A percentile compares a stretch with the other conserved stretches of the same genome.
phyloP scores from a whole-genome alignment of 2,329 filamentous ascomycete genomes.

The Neobulgaria alba region DNA sequence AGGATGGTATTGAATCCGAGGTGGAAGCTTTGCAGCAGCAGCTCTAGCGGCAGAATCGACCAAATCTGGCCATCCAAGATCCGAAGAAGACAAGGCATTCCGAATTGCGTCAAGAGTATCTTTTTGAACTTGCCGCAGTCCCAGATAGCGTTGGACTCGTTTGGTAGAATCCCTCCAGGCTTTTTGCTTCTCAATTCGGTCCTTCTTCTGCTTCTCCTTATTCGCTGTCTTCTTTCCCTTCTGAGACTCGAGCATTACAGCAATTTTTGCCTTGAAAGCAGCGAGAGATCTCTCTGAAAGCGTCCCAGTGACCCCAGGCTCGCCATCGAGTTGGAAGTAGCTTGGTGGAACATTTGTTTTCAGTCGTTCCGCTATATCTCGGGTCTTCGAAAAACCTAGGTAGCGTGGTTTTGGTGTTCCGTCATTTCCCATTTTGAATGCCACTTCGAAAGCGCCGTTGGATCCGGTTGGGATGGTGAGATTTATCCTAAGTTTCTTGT shows the following conservation, averaged over 20 bases:
- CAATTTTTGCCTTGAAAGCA: constrained; percentile 46
- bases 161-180: constrained; percentile 48
- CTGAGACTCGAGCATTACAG: constrained; percentile 39
- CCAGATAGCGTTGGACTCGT: constrained; percentile 61
- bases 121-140: constrained; percentile 41
- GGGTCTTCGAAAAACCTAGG: constrained; percentile 47
- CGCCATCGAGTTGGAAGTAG: constrained; percentile 20
- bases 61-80: constrained; percentile 15
- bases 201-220: constrained; percentile 40
- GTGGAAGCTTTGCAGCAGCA: constrained; percentile 19
- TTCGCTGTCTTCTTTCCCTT: constrained; percentile 38
- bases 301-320: constrained; percentile 21
- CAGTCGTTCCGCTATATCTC: constrained; percentile 25
- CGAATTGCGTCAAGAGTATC: constrained; percentile 10
- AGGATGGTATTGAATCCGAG: constrained; percentile 34
- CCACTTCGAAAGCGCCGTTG: constrained; percentile 47
- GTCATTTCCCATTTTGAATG: constrained; percentile 53
- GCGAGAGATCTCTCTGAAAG: constrained; percentile 33
- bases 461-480: constrained; percentile 49
- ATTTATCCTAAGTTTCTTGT: constrained; percentile 42
- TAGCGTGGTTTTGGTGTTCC: constrained; percentile 58
- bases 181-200: constrained; percentile 41
- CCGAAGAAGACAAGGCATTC: constrained; percentile 18
- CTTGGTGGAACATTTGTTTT: constrained; percentile 26
- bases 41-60: constrained; percentile 21